These are phyloP conservation scores for Parasitella parasitica DNA, from an alignment of 371 early-diverging fungal species.

Conservation along the genomic window DNA sequence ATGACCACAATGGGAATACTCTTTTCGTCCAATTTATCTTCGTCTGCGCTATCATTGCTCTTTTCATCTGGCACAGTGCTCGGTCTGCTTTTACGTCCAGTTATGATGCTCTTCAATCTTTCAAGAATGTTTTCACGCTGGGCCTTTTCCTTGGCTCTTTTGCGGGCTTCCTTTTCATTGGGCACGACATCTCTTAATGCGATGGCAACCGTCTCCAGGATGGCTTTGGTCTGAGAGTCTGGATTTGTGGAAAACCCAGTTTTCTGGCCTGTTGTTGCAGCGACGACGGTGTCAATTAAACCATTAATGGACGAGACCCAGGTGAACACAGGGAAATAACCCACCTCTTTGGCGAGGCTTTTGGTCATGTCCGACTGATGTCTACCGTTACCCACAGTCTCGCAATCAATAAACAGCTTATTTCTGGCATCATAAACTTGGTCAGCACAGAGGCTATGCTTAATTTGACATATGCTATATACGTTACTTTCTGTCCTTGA, in stretches of 20 bases:
- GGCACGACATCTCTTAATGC: constrained; percentile 50
- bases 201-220: constrained; percentile 61
- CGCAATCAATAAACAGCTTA: constrained; percentile 79
- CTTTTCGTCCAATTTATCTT: constrained; percentile 18
- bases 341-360: constrained; percentile 71
- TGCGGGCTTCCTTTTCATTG: constrained; percentile 10
- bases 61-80: background rate
- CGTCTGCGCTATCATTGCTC: constrained; percentile 11
- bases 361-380: constrained; percentile 71
- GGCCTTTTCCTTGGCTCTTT: constrained; percentile 9
- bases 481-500: constrained; percentile 53
- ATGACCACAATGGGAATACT: constrained; percentile 86
- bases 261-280: constrained; percentile 86
- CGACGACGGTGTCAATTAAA: constrained; percentile 75
- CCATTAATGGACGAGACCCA: constrained; percentile 69
- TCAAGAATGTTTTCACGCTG: constrained; percentile 1
- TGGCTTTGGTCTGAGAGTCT: constrained; percentile 61
- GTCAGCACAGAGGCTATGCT: no score
- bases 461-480: no score
- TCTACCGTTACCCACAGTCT: constrained; percentile 70
- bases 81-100: background rate
- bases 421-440: no score
- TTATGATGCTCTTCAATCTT: constrained; percentile 4
- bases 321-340: constrained; percentile 84
- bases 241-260: constrained; percentile 66